phyloP scores from a whole-genome alignment of 2,329 filamentous ascomycete species.

The Fusarium bulbicola region DNA sequence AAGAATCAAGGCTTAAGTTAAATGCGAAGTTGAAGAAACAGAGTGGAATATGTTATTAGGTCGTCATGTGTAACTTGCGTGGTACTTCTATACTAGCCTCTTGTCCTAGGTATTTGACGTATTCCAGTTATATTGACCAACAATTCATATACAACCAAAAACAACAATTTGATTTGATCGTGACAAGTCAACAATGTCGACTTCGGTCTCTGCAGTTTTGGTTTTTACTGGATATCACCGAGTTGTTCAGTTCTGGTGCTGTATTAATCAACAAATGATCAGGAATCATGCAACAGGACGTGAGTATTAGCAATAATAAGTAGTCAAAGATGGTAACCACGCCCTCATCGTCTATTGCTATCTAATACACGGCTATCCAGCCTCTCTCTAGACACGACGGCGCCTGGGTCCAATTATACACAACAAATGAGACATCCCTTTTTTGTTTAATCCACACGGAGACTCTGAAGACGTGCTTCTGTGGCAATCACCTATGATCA shows the following conservation, averaged over 20 bases:
- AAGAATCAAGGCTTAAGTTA: neutral
- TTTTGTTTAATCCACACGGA: slow-evolving; percentile 76
- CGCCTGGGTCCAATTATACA: slow-evolving; percentile 48
- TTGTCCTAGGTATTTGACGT: neutral
- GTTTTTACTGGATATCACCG: neutral
- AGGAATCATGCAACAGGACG: neutral
- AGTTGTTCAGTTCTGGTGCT: neutral
- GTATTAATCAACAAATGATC: neutral
- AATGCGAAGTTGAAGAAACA: neutral
- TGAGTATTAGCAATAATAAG: neutral
- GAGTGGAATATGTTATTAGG: neutral
- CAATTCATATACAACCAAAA: neutral
- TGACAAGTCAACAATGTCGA: neutral
- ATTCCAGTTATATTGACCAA: neutral
- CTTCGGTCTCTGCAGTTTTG: neutral
- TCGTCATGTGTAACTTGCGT: neutral
- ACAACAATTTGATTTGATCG: neutral
- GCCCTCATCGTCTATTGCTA: slow-evolving; percentile 48
- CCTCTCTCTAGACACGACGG: slow-evolving; percentile 43
- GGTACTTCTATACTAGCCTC: neutral
- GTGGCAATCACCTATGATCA: slow-evolving; percentile 79
- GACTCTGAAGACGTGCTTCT: slow-evolving; percentile 87
- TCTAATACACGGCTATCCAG: slow-evolving; percentile 48
- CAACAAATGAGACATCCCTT: slow-evolving; percentile 45
- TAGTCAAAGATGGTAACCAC: slow-evolving; percentile 28